A percentile compares a stretch with the other conserved stretches of the same genome.
These are phyloP conservation scores for Arachnomyces sp. DNA, from an alignment of 2,329 filamentous ascomycete genomes.

Conservation along the genomic window DNA sequence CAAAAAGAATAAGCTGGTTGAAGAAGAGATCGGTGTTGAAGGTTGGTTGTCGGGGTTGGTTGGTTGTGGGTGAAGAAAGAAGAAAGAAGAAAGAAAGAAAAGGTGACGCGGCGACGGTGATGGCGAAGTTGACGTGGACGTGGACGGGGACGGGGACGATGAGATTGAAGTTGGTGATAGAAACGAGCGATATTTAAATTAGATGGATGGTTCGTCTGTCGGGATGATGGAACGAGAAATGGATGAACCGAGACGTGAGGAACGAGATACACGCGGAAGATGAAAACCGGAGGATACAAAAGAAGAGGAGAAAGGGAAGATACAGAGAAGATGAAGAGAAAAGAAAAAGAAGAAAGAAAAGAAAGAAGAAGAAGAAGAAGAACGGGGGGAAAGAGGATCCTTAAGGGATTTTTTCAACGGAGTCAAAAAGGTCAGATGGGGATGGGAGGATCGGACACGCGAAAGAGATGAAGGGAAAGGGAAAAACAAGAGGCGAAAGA, in stretches of 20 bases:
- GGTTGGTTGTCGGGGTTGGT: no score
- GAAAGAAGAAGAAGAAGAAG: constrained; percentile 8
- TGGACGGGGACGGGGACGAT: no score
- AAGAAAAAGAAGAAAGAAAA: constrained; percentile 8
- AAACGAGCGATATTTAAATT: no score
- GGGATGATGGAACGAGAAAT: background rate
- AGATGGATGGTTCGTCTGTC: no score
- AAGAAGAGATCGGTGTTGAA: no score
- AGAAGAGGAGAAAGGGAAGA: constrained; percentile 13
- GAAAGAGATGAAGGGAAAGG: constrained; percentile 5
- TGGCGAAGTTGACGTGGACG: no score
- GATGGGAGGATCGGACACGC: constrained; percentile 2
- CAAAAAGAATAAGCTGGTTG: no score
- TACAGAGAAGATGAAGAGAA: constrained; percentile 11
- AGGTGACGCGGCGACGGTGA: no score
- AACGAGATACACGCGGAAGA: no score
- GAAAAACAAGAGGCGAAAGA: constrained; percentile 10
- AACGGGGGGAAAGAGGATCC: constrained; percentile 12
- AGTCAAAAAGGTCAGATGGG: constrained; percentile 7
- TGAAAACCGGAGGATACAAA: constrained; percentile 5
- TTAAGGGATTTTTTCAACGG: constrained; percentile 9
- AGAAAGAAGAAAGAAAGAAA: no score
- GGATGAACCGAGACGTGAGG: constrained; percentile 1
- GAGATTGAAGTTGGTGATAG: no score
- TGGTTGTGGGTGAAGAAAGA: no score